Base-by-base conservation (phyloP, 345 rosid species). In the Syzygium oleosum region DNA sequence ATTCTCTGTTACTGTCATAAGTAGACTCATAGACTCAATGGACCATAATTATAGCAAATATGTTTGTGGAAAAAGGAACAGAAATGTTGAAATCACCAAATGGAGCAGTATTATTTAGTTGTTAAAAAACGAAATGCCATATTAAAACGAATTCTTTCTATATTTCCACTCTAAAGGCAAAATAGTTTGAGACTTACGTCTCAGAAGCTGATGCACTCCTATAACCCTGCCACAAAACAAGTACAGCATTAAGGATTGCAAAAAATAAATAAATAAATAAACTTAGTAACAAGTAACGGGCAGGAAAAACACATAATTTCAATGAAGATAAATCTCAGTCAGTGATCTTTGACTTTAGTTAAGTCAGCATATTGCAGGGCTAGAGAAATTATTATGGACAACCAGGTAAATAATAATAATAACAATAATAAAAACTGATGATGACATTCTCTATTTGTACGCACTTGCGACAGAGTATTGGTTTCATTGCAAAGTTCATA, bases 181-280 rank as follows among this genome's bases (percentile, higher is more conserved):
- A 88, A 49, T 63, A 41, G 15, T 31, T 34, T 59, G 65, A 61
- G 78, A 94, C 99, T 94, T 93, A 96, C 98, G 97, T 91, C 89
- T 95, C 99, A 89, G 98, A 92, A 85, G 99, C 98, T 52, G 98
- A 94, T 85, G 96, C 90, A 91, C 92, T 96, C 91, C 99, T 89
- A 91, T 96, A 98, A 90, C 98, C 99, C 99, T 96, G 98, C 88
- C 90, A 93, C 53, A 59, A 55, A 54, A 79, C 51, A 27, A 88
- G 86, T 31, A 56, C 31, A 85, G 56, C 27, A 88, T 41, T 38
- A 56, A n/a, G 25, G 53, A 51, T 43, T 21, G 25, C 43, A 22
- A 78, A 25, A 85, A 46, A 49, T 15, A 78, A 56, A n/a, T 55
- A 14, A 43, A 88, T n/a, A 51, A 34, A 88, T 14, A 52, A 31